phyloP scores from a whole-genome alignment of 192 early-diverging fungal genomes.

The Phlyctochytrium arcticum region DNA sequence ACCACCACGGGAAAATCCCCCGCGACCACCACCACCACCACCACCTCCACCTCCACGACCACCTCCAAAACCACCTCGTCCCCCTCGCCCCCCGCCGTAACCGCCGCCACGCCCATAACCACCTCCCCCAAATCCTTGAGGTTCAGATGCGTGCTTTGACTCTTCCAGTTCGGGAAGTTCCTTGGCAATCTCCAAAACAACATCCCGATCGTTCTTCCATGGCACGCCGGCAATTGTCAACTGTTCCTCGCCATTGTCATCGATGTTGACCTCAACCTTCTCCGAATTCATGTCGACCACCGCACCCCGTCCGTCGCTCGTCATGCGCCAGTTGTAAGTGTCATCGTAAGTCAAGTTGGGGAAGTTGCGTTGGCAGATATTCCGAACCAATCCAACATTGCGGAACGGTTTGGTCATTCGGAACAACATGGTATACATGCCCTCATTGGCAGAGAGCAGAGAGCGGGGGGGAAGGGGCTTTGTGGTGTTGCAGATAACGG shows the following conservation, averaged over 20 bases:
- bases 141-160: not conserved
- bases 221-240: slow-evolving; percentile 61
- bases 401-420: slow-evolving; percentile 61
- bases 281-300: slow-evolving; percentile 77
- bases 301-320: slow-evolving; percentile 72
- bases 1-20: slow-evolving; percentile 16
- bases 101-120: slow-evolving; percentile 30
- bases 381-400: slow-evolving; percentile 81
- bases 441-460: slow-evolving; percentile 77
- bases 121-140: slow-evolving; percentile 37
- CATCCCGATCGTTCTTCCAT: slow-evolving; percentile 64
- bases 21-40: slow-evolving; percentile 34
- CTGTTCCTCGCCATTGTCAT: slow-evolving; percentile 43
- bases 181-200: slow-evolving; percentile 65
- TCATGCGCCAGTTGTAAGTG: slow-evolving; percentile 77
- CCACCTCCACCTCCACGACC: slow-evolving; percentile 38
- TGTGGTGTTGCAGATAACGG: slow-evolving; percentile 80
- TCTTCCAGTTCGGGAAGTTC: slow-evolving; percentile 80
- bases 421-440: slow-evolving; percentile 76
- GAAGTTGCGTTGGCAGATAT: slow-evolving; percentile 65
- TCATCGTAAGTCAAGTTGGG: slow-evolving; percentile 71
- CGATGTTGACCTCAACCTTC: slow-evolving; percentile 61
- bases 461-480: slow-evolving; percentile 80
- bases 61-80: slow-evolving; percentile 38
- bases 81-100: slow-evolving; percentile 20